These are phyloP conservation scores for Pezicula carpinea DNA, from an alignment of 2,329 filamentous ascomycete species.

Conservation along the genomic window DNA sequence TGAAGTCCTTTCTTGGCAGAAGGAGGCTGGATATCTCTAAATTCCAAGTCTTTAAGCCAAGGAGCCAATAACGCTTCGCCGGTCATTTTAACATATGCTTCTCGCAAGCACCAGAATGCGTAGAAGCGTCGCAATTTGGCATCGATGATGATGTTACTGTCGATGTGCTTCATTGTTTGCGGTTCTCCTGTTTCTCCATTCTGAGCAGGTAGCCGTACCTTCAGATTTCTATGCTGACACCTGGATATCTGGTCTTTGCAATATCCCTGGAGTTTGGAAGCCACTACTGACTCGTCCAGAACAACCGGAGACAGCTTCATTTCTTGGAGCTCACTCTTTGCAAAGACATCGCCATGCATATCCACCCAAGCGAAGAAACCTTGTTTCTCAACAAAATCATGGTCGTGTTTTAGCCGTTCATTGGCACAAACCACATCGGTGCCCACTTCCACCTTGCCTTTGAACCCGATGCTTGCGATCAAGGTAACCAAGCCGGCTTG, in stretches of 20 bases:
- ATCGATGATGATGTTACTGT: slow-evolving; percentile 41
- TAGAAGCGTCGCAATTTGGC: slow-evolving; percentile 68
- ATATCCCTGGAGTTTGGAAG: slow-evolving; percentile 7
- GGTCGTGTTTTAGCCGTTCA: slow-evolving; percentile 62
- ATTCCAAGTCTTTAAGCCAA: slow-evolving; percentile 69
- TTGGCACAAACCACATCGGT: slow-evolving; percentile 72
- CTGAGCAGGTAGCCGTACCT: slow-evolving; percentile 10
- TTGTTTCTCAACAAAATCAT: slow-evolving; percentile 46
- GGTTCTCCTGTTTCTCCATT: slow-evolving; percentile 4
- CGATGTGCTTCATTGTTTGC: slow-evolving; percentile 19
- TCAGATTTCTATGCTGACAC: slow-evolving; percentile 20
- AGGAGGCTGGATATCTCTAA: slow-evolving; percentile 47
- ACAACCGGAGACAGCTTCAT: slow-evolving; percentile 43
- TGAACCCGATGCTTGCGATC: slow-evolving; percentile 39
- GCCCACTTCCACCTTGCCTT: slow-evolving; percentile 48
- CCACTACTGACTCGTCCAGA: slow-evolving; percentile 9
- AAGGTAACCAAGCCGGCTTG: slow-evolving; percentile 72
- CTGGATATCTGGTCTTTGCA: slow-evolving; percentile 18
- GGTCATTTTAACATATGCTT: slow-evolving; percentile 80
- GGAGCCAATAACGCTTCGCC: slow-evolving; percentile 70
- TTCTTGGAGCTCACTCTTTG: slow-evolving; percentile 52
- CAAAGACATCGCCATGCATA: slow-evolving; percentile 68
- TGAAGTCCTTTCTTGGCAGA: slow-evolving; percentile 4
- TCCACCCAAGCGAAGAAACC: slow-evolving; percentile 67
- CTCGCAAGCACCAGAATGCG: slow-evolving; percentile 72